Percentiles rank a stretch among this genome's conserved stretches.
Conservation (phyloP, 441 rosid species). For the Gossypium schwendimanii region DNA sequence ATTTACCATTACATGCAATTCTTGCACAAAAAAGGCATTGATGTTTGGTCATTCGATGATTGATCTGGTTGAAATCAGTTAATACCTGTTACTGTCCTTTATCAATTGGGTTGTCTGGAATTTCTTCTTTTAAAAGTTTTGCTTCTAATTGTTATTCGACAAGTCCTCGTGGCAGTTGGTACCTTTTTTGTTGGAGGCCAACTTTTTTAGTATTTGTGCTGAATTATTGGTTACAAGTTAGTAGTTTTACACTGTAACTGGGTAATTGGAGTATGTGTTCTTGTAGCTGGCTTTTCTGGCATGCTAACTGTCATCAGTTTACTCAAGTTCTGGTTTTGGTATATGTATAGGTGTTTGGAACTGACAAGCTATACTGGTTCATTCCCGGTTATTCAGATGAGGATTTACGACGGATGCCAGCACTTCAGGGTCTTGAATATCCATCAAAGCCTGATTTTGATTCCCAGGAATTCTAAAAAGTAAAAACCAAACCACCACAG, state of each 20-base stretch:
- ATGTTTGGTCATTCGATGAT: background rate
- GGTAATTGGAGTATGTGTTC: background rate
- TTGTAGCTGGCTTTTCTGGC: background rate
- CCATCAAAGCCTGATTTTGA: slow-evolving; percentile 69
- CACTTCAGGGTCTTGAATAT: slow-evolving; percentile 74
- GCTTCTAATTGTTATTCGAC: background rate
- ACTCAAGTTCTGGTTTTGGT: slow-evolving; percentile 6
- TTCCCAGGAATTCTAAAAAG: slow-evolving; percentile 49
- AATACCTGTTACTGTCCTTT: background rate
- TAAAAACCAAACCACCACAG: slow-evolving; percentile 18
- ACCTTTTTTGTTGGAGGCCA: background rate
- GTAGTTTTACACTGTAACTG: background rate
- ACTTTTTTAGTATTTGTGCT: background rate
- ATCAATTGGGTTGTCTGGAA: background rate
- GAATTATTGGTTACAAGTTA: background rate
- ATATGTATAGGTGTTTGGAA: slow-evolving; percentile 56
- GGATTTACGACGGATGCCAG: slow-evolving; percentile 61
- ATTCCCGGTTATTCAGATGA: slow-evolving; percentile 73
- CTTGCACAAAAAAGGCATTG: background rate
- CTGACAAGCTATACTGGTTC: slow-evolving; percentile 60
- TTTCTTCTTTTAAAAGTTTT: background rate
- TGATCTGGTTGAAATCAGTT: slow-evolving; percentile 4
- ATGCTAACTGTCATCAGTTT: background rate
- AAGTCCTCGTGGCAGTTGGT: background rate
- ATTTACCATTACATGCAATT: background rate